Conservation (phyloP, 225 moss, liverwort and hornwort genomes). For the Pseudoscleropodium purum region DNA sequence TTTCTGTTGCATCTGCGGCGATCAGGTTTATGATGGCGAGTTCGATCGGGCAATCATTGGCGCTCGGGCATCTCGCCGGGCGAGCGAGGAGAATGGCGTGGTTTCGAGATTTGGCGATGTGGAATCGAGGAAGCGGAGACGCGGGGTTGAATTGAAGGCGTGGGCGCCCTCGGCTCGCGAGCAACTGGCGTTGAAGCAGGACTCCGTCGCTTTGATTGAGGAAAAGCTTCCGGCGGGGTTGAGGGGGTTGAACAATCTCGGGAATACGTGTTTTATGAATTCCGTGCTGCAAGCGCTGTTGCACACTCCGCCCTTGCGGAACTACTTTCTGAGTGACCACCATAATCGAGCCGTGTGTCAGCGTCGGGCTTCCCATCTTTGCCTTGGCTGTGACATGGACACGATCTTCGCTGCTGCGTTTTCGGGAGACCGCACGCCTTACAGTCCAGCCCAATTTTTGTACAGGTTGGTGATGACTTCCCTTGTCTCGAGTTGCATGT, state of each 20-base stretch:
- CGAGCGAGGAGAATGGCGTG: neutral
- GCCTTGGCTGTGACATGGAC: constrained; percentile 92
- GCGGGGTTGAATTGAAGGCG: constrained; percentile 42
- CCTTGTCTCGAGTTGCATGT: neutral
- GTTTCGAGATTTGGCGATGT: neutral
- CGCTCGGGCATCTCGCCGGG: constrained; percentile 40
- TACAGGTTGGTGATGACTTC: constrained; percentile 45
- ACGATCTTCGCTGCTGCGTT: constrained; percentile 87
- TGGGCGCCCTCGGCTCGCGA: constrained; percentile 59
- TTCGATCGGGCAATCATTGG: constrained; percentile 80
- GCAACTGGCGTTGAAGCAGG: constrained; percentile 52
- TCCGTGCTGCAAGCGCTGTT: constrained; percentile 82
- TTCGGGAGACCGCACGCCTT: constrained; percentile 78
- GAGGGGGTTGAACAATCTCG: constrained; percentile 73
- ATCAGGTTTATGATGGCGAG: constrained; percentile 77
- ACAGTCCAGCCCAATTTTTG: constrained; percentile 80
- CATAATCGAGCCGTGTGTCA: constrained; percentile 75
- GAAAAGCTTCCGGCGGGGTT: constrained; percentile 61
- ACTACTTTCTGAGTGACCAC: constrained; percentile 79
- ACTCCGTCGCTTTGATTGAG: constrained; percentile 52
- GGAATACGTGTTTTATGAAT: constrained; percentile 94
- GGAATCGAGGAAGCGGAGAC: constrained; percentile 24
- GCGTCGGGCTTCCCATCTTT: constrained; percentile 67
- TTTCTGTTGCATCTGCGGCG: constrained; percentile 77
- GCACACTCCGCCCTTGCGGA: constrained; percentile 79